Evolutionary conservation across 768 basidiomycete species (phyloP).

Genomic region (Paxillus involutus): DNA sequence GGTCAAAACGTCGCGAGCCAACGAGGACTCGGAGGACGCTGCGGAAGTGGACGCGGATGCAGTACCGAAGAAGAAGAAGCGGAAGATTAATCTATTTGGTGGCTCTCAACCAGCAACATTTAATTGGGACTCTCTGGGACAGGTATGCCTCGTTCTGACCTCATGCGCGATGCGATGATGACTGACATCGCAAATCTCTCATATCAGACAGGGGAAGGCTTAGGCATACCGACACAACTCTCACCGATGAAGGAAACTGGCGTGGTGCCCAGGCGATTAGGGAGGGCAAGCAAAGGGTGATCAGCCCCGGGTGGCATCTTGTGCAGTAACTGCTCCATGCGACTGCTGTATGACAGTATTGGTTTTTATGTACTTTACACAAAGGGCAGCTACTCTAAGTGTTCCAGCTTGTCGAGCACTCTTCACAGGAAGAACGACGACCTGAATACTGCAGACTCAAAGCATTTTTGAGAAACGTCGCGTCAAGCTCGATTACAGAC

Average conservation of each 20-base stretch:
- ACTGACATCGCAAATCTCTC: not conserved
- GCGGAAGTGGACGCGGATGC: conserved; percentile 20
- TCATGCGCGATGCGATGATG: not conserved
- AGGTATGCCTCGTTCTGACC: conserved; percentile 29
- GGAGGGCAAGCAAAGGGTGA: conserved; percentile 26
- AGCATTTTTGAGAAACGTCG: too few relatives aligned
- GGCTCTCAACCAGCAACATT: conserved; percentile 40
- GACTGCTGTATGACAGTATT: too few relatives aligned
- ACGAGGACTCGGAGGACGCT: conserved; percentile 16
- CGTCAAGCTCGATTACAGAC: too few relatives aligned
- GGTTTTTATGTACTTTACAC: too few relatives aligned
- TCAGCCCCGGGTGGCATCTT: not conserved
- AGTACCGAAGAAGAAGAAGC: conserved; percentile 62
- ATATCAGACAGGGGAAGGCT: conserved; percentile 35
- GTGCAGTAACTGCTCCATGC: too few relatives aligned
- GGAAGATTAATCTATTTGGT: conserved; percentile 66
- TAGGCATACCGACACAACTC: conserved; percentile 65
- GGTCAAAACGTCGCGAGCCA: conserved; percentile 11
- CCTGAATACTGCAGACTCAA: too few relatives aligned
- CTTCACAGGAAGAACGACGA: too few relatives aligned
- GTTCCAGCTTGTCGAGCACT: too few relatives aligned
- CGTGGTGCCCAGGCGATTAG: conserved; percentile 45
- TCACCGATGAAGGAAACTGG: conserved; percentile 66
- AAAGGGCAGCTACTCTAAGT: too few relatives aligned
- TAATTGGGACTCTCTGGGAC: conserved; percentile 44